Base-by-base conservation (phyloP, 1,284 basidiomycete genomes). In the Pulchroboletus neoregius region DNA sequence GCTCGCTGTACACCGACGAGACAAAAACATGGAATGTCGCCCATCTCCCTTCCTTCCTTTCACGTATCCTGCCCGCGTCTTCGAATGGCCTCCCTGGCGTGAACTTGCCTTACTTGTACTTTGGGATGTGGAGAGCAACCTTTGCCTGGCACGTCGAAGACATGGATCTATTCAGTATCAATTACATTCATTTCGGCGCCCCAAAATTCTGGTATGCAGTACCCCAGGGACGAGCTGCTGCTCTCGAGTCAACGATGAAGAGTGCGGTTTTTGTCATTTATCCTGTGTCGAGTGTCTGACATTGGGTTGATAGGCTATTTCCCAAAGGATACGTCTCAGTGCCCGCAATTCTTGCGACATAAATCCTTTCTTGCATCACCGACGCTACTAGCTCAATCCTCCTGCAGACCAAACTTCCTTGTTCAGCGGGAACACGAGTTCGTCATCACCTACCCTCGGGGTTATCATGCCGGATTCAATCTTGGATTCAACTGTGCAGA, bases 141-240 rank as follows among this genome's bases (percentile, higher is more conserved):
- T 96, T 99, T 68, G 93, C 95, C 0, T 99, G 96, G 96, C 95
- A 99, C 59, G 95, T 99, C 39, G 95, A 99, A 62, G 85, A 93
- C 65, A 93, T 93, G 91, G 95, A 98, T 64, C 76, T 99, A 3
- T 96, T 95, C 70, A 95, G 92, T 46, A 99, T 99, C 73, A 99
- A 98, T 68, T 98, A 96, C 64, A 94, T 99, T 52, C 95, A 99
- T 68, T 99, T 98, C 63, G 95, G 95, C 3, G 94, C 95, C 0
- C 94, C 94, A 1, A 99, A 89, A 58, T 85, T 91, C 63, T 99
- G 96, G 95, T 99, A 99, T 67, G 85, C 94, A 0, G 80, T 98
- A 26, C 94, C 94, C 7, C 95, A 98, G 65, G 83, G 76, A 26
- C 81, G 87, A 55, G 86, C 89, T 5, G 71, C 73, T 16, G 80